phyloP scores from a whole-genome alignment of 768 basidiomycete genomes.

The Rhizopogon vinicolor region DNA sequence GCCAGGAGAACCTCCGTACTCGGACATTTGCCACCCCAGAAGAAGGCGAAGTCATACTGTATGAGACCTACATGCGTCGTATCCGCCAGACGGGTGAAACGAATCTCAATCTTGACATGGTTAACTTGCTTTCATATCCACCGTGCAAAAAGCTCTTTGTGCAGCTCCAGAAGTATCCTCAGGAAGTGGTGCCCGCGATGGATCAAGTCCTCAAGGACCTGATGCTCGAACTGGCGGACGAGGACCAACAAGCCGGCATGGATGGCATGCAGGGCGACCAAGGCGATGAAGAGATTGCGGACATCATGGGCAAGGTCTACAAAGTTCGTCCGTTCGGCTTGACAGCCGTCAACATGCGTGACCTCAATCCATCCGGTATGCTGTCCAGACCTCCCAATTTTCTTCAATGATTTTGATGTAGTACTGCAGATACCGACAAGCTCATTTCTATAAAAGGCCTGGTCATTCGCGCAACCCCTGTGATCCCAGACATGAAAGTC shows the following conservation, averaged over 20 bases:
- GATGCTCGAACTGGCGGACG: slow-evolving; percentile 83
- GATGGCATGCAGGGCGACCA: slow-evolving; percentile 74
- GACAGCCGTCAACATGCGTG: slow-evolving; percentile 85
- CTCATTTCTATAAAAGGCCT: slow-evolving; percentile 94
- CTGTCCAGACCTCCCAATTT: slow-evolving; percentile 2
- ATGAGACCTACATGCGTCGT: slow-evolving; percentile 75
- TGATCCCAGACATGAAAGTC: slow-evolving; percentile 98
- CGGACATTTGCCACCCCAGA: slow-evolving; percentile 52
- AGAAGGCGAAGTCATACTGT: slow-evolving; percentile 64
- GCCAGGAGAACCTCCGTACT: slow-evolving; percentile 50
- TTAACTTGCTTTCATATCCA: slow-evolving; percentile 84
- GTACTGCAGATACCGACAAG: slow-evolving; percentile 86
- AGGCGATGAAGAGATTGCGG: slow-evolving; percentile 82
- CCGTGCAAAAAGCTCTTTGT: slow-evolving; percentile 76
- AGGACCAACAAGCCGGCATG: slow-evolving; percentile 64
- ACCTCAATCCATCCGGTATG: slow-evolving; percentile 87
- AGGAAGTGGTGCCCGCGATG: slow-evolving; percentile 96
- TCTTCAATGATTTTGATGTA: not conserved
- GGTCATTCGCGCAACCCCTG: slow-evolving; percentile 94
- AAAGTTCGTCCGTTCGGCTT: slow-evolving; percentile 92
- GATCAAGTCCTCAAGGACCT: slow-evolving; percentile 93
- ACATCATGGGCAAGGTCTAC: slow-evolving; percentile 84
- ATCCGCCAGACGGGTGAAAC: slow-evolving; percentile 93
- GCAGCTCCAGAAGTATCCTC: slow-evolving; percentile 90
- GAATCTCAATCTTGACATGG: slow-evolving; percentile 86